Evolutionary conservation across 177 flowering plant genomes (phyloP), one percentile per base, ranked within the genome.

Genomic region (Vitis hybrid): DNA sequence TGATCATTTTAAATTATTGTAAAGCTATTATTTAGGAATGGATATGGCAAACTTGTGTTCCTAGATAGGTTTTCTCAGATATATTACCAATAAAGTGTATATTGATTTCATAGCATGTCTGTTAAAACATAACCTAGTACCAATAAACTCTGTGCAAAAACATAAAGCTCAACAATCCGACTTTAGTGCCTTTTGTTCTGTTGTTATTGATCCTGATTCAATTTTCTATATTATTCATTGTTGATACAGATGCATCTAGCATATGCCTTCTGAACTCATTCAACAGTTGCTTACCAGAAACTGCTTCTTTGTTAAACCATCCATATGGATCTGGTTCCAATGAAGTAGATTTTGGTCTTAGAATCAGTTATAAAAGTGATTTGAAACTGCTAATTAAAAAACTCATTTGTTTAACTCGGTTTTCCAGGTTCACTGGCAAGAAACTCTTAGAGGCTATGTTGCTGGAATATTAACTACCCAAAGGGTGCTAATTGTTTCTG

Each of bases 381-480:
- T 50, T 6, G 21, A 50, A 60, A 13, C 12, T 68, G 55, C 48
- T 51, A 55, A 9, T 66, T 67, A 50, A 17, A 60, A 52, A 51
- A 27, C 19, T 63, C 4, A 11, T 13, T 66, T 70, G 18, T 70
- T 56, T 17, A 65, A 63, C 18, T 62, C 48, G 65, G 18, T 70
- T 66, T 57, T 74, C 32, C 84, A 96, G 99, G 91, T 94, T 77
- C 91, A 90, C 62, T 96, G 99, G 99, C 99, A 96, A 82, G 98
- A 93, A 79, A 92, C 97, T 66, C 91, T 85, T 40, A 86, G 95
- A 81, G 98, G 99, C 56, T 78, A 74, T 81, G 99, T 96, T 80
- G 99, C 94, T 40, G 99, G 99, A 72, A 72, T 96, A 64, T 73
- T 96, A 82, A 96, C 99, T 48, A 91, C 91, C 35, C 88, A 84